These are phyloP conservation scores for Gomphus sp. DNA, from an alignment of 1,284 basidiomycete species.

Conservation along the genomic window DNA sequence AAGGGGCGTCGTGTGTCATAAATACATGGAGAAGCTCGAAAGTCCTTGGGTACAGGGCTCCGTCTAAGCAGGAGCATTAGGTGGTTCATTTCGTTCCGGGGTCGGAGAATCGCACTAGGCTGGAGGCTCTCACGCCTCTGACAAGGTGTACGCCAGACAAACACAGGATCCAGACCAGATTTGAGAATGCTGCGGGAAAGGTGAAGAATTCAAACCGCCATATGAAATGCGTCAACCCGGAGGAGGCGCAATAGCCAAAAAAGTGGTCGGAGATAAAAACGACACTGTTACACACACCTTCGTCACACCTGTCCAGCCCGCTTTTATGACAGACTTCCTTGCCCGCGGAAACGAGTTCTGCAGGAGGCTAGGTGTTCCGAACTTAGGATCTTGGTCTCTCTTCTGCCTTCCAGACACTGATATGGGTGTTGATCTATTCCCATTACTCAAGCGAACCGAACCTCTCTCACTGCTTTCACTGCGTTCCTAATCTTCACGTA, in stretches of 20 bases:
- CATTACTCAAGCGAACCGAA: constrained; percentile 42
- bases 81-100: not conserved
- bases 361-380: constrained; percentile 18
- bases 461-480: not conserved
- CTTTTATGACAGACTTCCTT: constrained; percentile 12
- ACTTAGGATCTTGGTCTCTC: constrained; percentile 66
- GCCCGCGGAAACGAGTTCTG: constrained; percentile 24
- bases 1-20: not conserved
- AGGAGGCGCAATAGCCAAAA: not conserved
- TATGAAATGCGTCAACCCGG: too few species aligned
- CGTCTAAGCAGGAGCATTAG: not conserved
- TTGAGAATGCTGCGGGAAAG: not conserved
- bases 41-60: not conserved
- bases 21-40: not conserved
- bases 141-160: not conserved
- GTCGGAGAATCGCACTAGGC: not conserved
- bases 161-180: not conserved
- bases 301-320: not conserved
- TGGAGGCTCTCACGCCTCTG: not conserved
- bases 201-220: not conserved
- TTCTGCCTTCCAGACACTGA: constrained; percentile 84
- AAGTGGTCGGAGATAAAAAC: not conserved
- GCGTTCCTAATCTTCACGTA: constrained; percentile 13
- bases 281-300: not conserved
- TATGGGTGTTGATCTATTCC: constrained; percentile 58